Evolutionary conservation across 805 yeast species (phyloP), one percentile per base, ranked within the genome.

Genomic region (Nakazawaea siamensis): DNA sequence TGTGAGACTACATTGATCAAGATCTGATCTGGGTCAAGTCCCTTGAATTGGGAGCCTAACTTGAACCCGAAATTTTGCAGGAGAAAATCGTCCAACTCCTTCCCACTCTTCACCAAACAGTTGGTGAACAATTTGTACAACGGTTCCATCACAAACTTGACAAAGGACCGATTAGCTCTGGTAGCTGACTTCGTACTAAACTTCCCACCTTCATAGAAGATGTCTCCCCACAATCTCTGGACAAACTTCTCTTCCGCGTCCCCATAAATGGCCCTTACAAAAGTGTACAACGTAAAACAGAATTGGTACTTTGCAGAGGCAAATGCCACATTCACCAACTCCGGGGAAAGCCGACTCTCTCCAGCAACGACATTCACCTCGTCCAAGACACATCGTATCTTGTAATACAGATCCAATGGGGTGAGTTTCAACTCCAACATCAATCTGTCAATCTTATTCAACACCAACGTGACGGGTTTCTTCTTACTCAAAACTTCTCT

Each of bases 391-490:
- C 68, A 64, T 37, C 72, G 59, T 19, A 92, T 44, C 49, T 92
- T 88, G 47, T 70, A 65, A 49, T 75, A 84, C 1, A 87, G 71
- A 43, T 85, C 95, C 2, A 57, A 45, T 2, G 86, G 85, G 0
- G 95, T 83, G 4, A 90, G 59, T 42, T 74, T 69, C 27, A 88
- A 58, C 44, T 92, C 98, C 28, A 88, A 49, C 1, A 90, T 66
- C n/a, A 92, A 60, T 40, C 97, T 58, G 52, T 92, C 99, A 7
- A 94, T 45, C 54, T 94, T 92, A 55, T 84, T 88, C 4, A 92
- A 42, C 4, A 84, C 72, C 15, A 88, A 54, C 4, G 67, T 57
- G 13, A 90, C 53, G 0, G 77, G 70, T 2, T 76, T 48, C 21
- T 73, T 63, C 12, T 66, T 61, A 24, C 55, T 50, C 4, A 81